phyloP scores from a whole-genome alignment of 768 basidiomycete genomes.

The Tylopilus plumbeoviolaceoides region DNA sequence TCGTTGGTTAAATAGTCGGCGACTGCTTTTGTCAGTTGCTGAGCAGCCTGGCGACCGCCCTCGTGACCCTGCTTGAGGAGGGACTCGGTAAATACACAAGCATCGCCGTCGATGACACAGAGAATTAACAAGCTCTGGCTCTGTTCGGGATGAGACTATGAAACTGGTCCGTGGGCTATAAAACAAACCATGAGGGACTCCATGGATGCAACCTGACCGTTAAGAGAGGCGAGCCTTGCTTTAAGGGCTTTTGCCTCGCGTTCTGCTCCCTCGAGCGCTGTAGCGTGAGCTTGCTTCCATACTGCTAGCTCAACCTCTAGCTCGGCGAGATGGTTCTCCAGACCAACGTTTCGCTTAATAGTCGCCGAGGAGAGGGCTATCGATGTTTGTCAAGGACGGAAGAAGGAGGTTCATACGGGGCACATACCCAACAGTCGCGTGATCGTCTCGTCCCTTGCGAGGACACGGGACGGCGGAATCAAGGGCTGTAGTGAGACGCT shows the following conservation, averaged over 20 bases:
- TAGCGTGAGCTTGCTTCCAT: constrained; percentile 69
- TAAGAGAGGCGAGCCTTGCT: constrained; percentile 59
- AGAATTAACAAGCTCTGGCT: constrained; percentile 65
- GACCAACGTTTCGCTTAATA: constrained; percentile 56
- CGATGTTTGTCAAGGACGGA: constrained; percentile 7
- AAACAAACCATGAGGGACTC: constrained; percentile 45
- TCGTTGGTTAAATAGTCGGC: constrained; percentile 64
- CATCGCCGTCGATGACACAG: constrained; percentile 72
- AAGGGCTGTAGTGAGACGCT: constrained; percentile 13
- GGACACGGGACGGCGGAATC: constrained; percentile 18
- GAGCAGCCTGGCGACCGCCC: constrained; percentile 59
- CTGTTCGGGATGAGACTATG: constrained; percentile 30
- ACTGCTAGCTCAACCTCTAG: constrained; percentile 65
- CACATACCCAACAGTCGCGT: constrained; percentile 54
- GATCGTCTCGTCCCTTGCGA: constrained; percentile 62
- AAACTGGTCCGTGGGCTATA: background rate
- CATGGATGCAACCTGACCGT: constrained; percentile 57
- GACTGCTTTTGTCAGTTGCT: constrained; percentile 62
- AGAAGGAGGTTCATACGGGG: constrained; percentile 2
- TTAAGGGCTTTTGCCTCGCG: constrained; percentile 65
- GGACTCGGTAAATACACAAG: constrained; percentile 58
- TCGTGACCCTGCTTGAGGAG: constrained; percentile 59
- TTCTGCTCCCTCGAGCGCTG: constrained; percentile 57
- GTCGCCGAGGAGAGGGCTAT: constrained; percentile 63
- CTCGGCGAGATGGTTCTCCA: constrained; percentile 62